Evolutionary conservation across 108 stramenopile species (phyloP), one percentile per base, ranked within the genome.

Genomic region (Stephanodiscus minutulus): DNA sequence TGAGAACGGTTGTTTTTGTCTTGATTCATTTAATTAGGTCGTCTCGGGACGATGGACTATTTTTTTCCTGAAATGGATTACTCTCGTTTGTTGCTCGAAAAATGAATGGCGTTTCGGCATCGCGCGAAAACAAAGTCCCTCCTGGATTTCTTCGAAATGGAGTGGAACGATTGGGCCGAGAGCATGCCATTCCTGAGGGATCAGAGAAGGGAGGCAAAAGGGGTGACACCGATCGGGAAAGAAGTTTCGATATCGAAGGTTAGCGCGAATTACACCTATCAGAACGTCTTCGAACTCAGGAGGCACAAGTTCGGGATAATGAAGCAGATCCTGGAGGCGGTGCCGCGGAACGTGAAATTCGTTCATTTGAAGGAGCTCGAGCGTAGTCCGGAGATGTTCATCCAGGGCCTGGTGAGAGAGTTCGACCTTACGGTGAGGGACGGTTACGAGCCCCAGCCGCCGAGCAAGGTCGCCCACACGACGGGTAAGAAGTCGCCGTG

Each of bases 121-220:
- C 31, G 31, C 3, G 3, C 31, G 31, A 33, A 4, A n/a, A n/a
- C 35, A 35, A 35, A 39, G n/a, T 39, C 56, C 1, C 64, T 78
- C 15, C 20, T 63, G 33, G 41, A 73, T 6, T 82, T 82, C n/a
- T 78, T 82, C 36, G 62, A 61, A 46, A 50, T 74, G 35, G 57
- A 67, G 37, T 81, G 79, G 79, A 61, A 25, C 0, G 77, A 79
- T 66, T 79, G 77, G 77, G 70, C 77, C 11, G 77, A 79, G 50
- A 79, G 77, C 33, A 60, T 72, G 5, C 65, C 70, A 4, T 79
- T 79, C 25, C 47, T 78, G 58, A 52, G 77, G 22, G 27, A 55
- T 25, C 11, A 66, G 55, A 18, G 62, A 28, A 12, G 58, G 64
- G 18, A 21, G 44, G 8, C 35, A 52, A 11, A 55, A 66, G 15